Conservation (phyloP, 345 rosid species). For the Sonneratia alba region DNA sequence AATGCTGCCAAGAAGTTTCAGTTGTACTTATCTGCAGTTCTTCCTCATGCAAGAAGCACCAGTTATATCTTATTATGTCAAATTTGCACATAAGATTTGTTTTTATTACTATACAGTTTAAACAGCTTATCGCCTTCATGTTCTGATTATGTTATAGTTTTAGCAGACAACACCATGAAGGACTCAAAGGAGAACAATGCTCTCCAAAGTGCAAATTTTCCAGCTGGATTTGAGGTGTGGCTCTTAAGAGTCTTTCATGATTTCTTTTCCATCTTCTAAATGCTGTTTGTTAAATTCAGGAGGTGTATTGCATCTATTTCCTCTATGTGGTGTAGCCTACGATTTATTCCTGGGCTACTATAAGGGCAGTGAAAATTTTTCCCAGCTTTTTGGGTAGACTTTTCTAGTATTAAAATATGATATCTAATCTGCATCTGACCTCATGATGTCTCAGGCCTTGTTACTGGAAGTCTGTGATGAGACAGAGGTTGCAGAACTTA, state of each 20-base stretch:
- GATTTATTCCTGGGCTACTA: neutral
- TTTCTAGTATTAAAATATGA: neutral
- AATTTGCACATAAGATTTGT: neutral
- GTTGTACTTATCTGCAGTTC: neutral
- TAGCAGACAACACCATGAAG: conserved; percentile 23
- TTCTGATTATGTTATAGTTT: conserved; percentile 11
- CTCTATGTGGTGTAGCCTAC: neutral
- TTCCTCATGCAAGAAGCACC: neutral
- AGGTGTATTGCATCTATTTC: neutral
- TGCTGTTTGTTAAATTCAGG: neutral
- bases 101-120: neutral
- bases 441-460: conserved; percentile 41
- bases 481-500: conserved; percentile 83
- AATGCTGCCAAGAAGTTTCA: neutral
- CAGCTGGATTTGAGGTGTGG: conserved; percentile 66
- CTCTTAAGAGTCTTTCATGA: neutral
- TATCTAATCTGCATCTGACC: conserved; percentile 9
- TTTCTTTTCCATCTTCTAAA: neutral
- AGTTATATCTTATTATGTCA: neutral
- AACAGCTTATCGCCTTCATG: neutral
- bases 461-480: conserved; percentile 87
- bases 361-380: neutral
- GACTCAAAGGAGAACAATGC: conserved; percentile 34
- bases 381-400: neutral
- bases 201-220: conserved; percentile 41